Base-by-base conservation (phyloP, 257 asterid species). In the Solanum ahanhuiri region DNA sequence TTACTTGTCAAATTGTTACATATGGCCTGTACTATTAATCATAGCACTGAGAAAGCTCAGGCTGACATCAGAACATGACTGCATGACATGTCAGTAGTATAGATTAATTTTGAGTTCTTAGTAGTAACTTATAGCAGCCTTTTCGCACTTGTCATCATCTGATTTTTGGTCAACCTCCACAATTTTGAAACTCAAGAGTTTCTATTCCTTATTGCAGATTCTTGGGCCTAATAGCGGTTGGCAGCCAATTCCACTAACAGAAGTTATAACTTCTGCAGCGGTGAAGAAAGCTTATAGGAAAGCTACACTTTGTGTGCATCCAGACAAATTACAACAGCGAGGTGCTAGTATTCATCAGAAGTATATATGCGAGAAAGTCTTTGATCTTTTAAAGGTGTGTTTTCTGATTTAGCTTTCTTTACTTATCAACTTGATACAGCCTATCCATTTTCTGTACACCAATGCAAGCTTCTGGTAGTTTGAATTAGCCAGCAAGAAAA, bases 291-390 rank as follows among this genome's bases (percentile, higher is more conserved):
- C 97, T 86, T 96, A 95, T 91, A 92, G 98, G 91, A 95, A 92
- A 92, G 99, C 99, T 60, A 93, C 98, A 70, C 98, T 96, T 17
- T 95, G 96, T 85, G 98, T 95, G 85, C 98, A 95, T 88, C 99
- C 99, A 3, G 98, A 96, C 90, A 96, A 96, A 92, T 91, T 96
- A 92, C 99, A 96, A 83, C 99, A 96, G 51, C 95, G 98, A 54
- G 98, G 98, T 73, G 99, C 99, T 43, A 92, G 96, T 54, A 86
- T 94, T 89, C 99, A 95, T 81, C 98, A 95, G 86, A 96, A 96
- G 91, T 96, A 93, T 90, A 90, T 91, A 86, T 92, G 98, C 72
- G 99, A 96, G 92, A 96, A 96, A 93, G 98, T 95, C 90, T 96
- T 96, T 90, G 99, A 96, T 90, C 96, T 96, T 89, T 90, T 96